A percentile compares a stretch with the other conserved stretches of the same genome.
These are phyloP conservation scores for Wickerhamomyces bisporus DNA, from an alignment of 805 yeast genomes.

Conservation along the genomic window DNA sequence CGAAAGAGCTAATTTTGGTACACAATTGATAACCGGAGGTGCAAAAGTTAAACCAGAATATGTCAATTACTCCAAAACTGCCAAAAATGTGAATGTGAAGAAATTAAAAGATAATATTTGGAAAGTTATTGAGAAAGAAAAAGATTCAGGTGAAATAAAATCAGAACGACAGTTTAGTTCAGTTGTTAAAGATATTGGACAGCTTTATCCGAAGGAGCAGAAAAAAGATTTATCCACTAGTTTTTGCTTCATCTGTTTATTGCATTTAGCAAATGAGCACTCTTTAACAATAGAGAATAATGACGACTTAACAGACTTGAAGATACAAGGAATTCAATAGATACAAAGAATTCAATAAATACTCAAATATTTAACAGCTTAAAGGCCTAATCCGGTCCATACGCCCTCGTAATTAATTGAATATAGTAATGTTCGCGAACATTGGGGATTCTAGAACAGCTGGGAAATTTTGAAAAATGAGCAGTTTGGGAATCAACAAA, in stretches of 20 bases:
- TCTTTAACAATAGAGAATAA: conserved; percentile 53
- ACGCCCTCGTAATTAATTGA: too few species aligned
- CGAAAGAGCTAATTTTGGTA: conserved; percentile 18
- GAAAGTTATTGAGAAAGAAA: conserved; percentile 39
- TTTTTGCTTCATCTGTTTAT: conserved; percentile 75
- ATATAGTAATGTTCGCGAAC: too few species aligned
- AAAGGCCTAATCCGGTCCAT: too few species aligned
- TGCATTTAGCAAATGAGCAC: conserved; percentile 85
- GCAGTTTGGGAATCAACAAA: too few species aligned
- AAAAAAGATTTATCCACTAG: conserved; percentile 73
- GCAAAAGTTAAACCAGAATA: conserved; percentile 33
- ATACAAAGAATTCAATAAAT: too few species aligned
- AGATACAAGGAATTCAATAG: background rate
- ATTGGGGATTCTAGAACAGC: too few species aligned
- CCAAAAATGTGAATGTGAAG: conserved; percentile 76
- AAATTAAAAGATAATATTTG: conserved; percentile 71
- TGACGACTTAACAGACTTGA: background rate
- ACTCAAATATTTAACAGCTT: too few species aligned
- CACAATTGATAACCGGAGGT: conserved; percentile 25
- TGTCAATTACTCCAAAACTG: conserved; percentile 60
- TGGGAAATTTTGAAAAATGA: too few species aligned
- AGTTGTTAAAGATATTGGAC: conserved; percentile 44
- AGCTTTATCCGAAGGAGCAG: conserved; percentile 50
- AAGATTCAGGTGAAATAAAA: too few species aligned
- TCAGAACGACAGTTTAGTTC: conserved; percentile 41